Evolutionary conservation across 306 rosid genomes (phyloP).

Genomic region (Neltuma alba): DNA sequence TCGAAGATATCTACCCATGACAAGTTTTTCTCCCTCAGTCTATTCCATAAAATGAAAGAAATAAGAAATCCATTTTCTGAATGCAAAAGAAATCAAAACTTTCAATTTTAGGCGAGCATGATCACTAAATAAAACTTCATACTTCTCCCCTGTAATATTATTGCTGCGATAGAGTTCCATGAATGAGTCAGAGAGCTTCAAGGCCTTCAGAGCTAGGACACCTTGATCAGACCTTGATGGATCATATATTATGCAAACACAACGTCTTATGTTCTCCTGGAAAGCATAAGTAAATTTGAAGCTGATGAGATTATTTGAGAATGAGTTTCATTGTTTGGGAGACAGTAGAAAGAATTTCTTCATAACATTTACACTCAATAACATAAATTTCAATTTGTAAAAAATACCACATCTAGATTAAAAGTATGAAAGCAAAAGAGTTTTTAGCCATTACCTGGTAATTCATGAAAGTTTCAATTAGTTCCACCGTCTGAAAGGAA

Average conservation of each 20-base stretch:
- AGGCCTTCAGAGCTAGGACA: slow-evolving; percentile 8
- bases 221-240: slow-evolving; percentile 5
- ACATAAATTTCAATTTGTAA: neutral
- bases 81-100: neutral
- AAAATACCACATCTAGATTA: neutral
- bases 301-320: slow-evolving; percentile 13
- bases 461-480: slow-evolving; percentile 96
- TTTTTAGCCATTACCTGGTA: slow-evolving; percentile 68
- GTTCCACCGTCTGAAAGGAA: slow-evolving; percentile 89
- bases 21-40: slow-evolving; percentile 94
- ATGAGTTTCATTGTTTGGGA: neutral
- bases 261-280: slow-evolving; percentile 42
- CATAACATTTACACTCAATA: slow-evolving; percentile 10
- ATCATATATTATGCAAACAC: slow-evolving; percentile 11
- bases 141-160: slow-evolving; percentile 94
- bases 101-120: slow-evolving; percentile 22
- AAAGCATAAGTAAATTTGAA: slow-evolving; percentile 24
- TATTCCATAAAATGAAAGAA: slow-evolving; percentile 41
- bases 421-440: neutral
- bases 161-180: slow-evolving; percentile 89
- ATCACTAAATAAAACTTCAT: slow-evolving; percentile 41
- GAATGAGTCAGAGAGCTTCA: slow-evolving; percentile 30
- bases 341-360: neutral
- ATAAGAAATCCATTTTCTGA: slow-evolving; percentile 15
- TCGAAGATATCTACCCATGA: slow-evolving; percentile 97